A percentile compares a stretch with the other conserved stretches of the same genome.
phyloP scores from a whole-genome alignment of 352 stramenopile genomes.

The Pythium brachiatum region DNA sequence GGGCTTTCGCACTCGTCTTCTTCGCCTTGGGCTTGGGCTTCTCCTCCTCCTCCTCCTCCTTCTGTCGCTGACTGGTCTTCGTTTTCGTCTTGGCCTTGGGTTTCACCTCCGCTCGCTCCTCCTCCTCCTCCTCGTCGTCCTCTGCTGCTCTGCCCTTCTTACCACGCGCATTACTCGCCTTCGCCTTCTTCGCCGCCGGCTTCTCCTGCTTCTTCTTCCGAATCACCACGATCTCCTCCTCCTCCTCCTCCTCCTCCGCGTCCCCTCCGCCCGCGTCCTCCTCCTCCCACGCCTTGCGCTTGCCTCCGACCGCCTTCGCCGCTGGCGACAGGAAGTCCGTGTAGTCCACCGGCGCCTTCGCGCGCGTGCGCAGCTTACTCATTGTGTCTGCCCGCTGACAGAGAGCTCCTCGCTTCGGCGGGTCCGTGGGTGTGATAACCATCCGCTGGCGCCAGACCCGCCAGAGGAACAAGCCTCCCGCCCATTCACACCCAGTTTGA shows the following conservation, averaged over 20 bases:
- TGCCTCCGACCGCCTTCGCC: constrained; percentile 23
- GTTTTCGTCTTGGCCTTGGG: constrained; percentile 7
- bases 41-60: not conserved
- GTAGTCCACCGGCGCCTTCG: constrained; percentile 36
- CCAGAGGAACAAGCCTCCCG: constrained; percentile 1
- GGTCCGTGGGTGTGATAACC: constrained; percentile 4
- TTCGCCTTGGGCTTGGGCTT: constrained; percentile 15
- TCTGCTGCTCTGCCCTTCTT: not conserved
- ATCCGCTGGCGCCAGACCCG: not conserved
- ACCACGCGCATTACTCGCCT: not conserved
- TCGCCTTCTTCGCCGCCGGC: constrained; percentile 9
- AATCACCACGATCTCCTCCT: constrained; percentile 2
- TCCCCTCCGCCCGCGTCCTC: constrained; percentile 15
- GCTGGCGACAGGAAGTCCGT: constrained; percentile 33
- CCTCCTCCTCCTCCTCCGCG: not conserved
- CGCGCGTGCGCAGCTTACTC: constrained; percentile 34
- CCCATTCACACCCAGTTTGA: constrained; percentile 1
- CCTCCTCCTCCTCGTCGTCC: not conserved
- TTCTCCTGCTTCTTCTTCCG: constrained; percentile 28
- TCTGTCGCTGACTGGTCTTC: not conserved
- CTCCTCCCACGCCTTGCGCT: constrained; percentile 18
- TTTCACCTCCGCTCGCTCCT: not conserved
- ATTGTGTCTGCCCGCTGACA: constrained; percentile 16
- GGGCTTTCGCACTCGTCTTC: constrained; percentile 4
- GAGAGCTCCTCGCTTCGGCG: not conserved